Base-by-base conservation (phyloP, 345 rosid species). In the Punica granatum region DNA sequence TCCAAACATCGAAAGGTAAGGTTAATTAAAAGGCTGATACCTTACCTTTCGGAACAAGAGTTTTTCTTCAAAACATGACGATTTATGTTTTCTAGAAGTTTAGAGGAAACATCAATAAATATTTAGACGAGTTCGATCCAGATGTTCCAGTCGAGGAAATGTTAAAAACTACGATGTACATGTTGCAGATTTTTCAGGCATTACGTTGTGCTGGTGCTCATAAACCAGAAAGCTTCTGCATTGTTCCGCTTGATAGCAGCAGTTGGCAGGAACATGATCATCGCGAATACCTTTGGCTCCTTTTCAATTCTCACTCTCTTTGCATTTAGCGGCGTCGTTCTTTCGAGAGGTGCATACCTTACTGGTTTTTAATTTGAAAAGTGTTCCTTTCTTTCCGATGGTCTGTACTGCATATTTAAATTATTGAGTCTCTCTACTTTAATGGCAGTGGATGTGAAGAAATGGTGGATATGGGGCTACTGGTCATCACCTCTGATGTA, bases 391-490 rank as follows among this genome's bases (percentile, higher is more conserved):
- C 30, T 54, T 30, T 7, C 54, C 10, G 3, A 4, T 8, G 10
- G 4, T 19, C 60, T 19, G 28, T 4, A 3, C 11, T 54, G 25
- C 60, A 54, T 4, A 23, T 19, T 54, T 54, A 12, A 25, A 19
- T 1, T 23, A 54, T 54, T 53, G 10, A 41, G 26, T 61, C 6
- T 37, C 9, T 0, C 33, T 0, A 14, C 16, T 70, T 63, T 33
- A 63, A 48, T 31, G 13, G 28, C 78, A 88, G 88, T 75, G 44
- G 49, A 81, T 66, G 72, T 85, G 7, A 85, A 88, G 65, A 70
- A 81, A 60, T 88, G 95, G 95, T 74, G 86, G 82, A 69, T 77
- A n/a, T 88, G 89, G 91, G 89, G 83, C 26, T n/a, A n/a, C n/a
- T n/a, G n/a, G n/a, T n/a, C n/a, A n/a, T n/a, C n/a, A n/a, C n/a